A percentile compares a stretch with the other conserved stretches of the same genome.
Evolutionary conservation across 164 flowering plant genomes (phyloP).

Genomic region (Magnolia sinica): DNA sequence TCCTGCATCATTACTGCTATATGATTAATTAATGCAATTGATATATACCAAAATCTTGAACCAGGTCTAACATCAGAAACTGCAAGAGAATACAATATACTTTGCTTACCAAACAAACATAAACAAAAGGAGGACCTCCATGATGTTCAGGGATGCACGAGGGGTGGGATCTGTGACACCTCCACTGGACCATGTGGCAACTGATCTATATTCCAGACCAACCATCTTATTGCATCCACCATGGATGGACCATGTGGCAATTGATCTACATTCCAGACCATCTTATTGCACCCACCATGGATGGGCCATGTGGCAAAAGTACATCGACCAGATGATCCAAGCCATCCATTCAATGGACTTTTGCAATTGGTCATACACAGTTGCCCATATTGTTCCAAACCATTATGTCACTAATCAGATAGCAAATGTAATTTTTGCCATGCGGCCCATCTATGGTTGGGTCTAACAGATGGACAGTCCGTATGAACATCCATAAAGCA

Average conservation of each 20-base stretch:
- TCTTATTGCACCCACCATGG: too few relatives aligned
- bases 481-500: too few relatives aligned
- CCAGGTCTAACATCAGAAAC: neutral
- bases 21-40: too few relatives aligned
- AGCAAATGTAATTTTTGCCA: neutral
- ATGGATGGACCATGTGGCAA: too few relatives aligned
- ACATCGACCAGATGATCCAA: too few relatives aligned
- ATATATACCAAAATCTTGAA: neutral
- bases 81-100: neutral
- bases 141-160: neutral
- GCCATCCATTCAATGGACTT: neutral
- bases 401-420: neutral
- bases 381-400: neutral
- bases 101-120: too few relatives aligned
- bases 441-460: neutral
- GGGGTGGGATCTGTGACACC: too few relatives aligned
- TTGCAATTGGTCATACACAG: neutral
- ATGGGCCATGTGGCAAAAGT: too few relatives aligned
- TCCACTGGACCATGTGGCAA: too few relatives aligned
- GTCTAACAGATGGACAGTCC: neutral
- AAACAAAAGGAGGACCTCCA: neutral
- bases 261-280: too few relatives aligned
- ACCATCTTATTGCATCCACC: neutral
- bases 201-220: neutral
- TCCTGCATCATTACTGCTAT: too few relatives aligned